Evolutionary conservation across 257 asterid genomes (phyloP).

Genomic region (Cynanchum wilfordii): DNA sequence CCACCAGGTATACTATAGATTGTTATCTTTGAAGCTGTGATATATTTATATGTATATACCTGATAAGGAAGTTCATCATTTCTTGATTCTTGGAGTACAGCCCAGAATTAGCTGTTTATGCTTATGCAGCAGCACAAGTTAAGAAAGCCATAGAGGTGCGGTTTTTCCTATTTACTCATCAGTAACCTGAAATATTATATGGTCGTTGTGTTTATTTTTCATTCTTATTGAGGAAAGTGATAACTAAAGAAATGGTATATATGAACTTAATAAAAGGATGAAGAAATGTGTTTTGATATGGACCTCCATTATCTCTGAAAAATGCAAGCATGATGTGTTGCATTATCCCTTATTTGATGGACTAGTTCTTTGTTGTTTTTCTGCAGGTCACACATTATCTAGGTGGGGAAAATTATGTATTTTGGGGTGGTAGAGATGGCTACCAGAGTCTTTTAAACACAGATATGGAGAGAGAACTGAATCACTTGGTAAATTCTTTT

Average conservation of each 20-base stretch:
- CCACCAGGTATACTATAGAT: slow-evolving; percentile 61
- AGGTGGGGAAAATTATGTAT: slow-evolving; percentile 96
- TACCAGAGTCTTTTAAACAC: slow-evolving; percentile 93
- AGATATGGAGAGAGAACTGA: slow-evolving; percentile 90
- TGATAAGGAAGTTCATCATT: slow-evolving; percentile 4
- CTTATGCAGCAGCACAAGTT: slow-evolving; percentile 87
- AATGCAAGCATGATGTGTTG: not conserved
- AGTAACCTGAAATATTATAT: slow-evolving; percentile 6
- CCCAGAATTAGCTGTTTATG: slow-evolving; percentile 75
- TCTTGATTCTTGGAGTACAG: slow-evolving; percentile 35
- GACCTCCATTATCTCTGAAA: not conserved
- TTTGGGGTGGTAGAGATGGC: slow-evolving; percentile 99
- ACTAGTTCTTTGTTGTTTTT: slow-evolving; percentile 8
- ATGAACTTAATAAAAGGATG: not conserved
- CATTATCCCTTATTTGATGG: not conserved
- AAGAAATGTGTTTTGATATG: not conserved
- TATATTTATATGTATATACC: slow-evolving; percentile 1
- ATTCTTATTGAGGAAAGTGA: not conserved
- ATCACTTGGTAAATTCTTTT: slow-evolving; percentile 63
- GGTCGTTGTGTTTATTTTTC: not conserved
- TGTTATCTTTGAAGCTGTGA: not conserved
- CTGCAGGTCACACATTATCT: slow-evolving; percentile 89
- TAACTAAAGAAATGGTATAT: not conserved
- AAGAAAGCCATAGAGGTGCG: slow-evolving; percentile 93
- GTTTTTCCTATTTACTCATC: slow-evolving; percentile 5